Conservation (phyloP, 306 rosid species). For the Ziziphus jujuba region DNA sequence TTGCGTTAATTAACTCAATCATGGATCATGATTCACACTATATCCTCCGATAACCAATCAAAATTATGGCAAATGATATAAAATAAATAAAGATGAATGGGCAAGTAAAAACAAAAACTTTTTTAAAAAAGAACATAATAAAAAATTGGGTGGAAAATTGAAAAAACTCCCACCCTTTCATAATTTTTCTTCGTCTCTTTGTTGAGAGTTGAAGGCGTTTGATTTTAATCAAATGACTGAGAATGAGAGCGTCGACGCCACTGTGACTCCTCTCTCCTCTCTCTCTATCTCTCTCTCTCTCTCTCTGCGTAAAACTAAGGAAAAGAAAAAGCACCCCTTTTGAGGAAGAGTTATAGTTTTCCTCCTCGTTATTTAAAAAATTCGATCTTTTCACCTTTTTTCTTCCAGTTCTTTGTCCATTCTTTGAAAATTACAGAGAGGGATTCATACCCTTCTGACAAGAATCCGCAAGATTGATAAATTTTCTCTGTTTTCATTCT, state of each 20-base stretch:
- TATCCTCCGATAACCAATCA: not conserved
- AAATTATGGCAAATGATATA: not conserved
- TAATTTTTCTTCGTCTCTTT: not conserved
- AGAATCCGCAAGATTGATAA: conserved; percentile 9
- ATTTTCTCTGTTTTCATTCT: conserved; percentile 5
- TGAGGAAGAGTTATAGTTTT: conserved; percentile 1
- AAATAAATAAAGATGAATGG: not conserved
- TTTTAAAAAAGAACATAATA: not conserved
- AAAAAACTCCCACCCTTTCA: not conserved
- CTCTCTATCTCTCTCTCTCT: not conserved
- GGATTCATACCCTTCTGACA: conserved; percentile 12
- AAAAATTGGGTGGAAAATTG: too few relatives aligned
- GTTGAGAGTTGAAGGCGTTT: conserved; percentile 7
- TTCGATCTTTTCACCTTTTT: conserved; percentile 15
- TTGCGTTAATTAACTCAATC: not conserved
- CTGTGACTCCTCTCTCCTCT: conserved; percentile 2
- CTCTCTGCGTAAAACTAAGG: not conserved
- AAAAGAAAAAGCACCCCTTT: conserved; percentile 33
- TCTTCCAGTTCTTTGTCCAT: not conserved
- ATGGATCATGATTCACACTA: too few relatives aligned
- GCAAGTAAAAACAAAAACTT: not conserved
- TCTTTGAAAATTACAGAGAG: conserved; percentile 1
- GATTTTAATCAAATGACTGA: conserved; percentile 28
- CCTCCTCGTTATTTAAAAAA: not conserved
- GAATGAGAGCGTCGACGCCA: conserved; percentile 6